phyloP scores from a whole-genome alignment of 2,329 filamentous ascomycete species.

The Arthrinium phaeospermum region DNA sequence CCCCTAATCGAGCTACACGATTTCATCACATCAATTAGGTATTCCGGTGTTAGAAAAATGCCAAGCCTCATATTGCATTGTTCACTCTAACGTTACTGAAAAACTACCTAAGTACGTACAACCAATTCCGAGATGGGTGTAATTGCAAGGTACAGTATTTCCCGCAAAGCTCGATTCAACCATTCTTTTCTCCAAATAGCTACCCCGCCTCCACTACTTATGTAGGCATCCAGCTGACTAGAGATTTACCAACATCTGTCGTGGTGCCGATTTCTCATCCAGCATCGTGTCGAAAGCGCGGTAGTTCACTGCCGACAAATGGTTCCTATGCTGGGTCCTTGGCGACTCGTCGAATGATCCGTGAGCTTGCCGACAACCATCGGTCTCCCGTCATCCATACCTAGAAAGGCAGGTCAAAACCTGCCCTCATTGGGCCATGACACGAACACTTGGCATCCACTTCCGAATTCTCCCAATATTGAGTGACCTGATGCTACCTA shows the following conservation, averaged over 20 bases:
- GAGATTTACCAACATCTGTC: background rate
- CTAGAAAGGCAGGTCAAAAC: constrained; percentile 22
- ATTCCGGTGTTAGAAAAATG: background rate
- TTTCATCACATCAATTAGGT: background rate
- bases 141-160: background rate
- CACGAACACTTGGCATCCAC: constrained; percentile 15
- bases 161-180: background rate
- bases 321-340: background rate
- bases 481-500: background rate
- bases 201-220: background rate
- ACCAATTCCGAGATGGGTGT: background rate
- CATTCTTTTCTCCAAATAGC: background rate
- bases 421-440: constrained; percentile 18
- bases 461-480: background rate
- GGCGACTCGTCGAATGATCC: background rate
- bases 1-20: background rate
- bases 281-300: background rate
- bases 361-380: background rate
- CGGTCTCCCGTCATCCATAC: constrained; percentile 5
- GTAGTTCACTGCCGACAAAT: background rate
- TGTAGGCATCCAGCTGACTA: background rate
- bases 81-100: background rate
- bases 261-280: background rate
- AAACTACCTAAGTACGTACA: background rate
- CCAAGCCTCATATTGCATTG: background rate